Conservation (phyloP, 2,329 filamentous ascomycete genomes). For the Pseudocercospora crystallina region DNA sequence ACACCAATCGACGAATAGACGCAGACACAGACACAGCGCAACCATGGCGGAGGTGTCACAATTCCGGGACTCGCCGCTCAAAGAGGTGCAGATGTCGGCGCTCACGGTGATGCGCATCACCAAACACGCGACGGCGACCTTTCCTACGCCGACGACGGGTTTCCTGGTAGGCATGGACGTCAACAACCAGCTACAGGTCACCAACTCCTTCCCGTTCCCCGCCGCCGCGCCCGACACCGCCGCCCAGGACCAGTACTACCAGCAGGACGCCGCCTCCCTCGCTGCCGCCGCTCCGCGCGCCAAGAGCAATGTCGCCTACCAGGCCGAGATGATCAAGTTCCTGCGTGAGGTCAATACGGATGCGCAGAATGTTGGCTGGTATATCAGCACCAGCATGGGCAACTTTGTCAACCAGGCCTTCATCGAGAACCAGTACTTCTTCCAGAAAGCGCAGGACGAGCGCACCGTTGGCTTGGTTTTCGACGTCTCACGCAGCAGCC, state of each 20-base stretch:
- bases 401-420: slow-evolving; percentile 95
- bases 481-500: slow-evolving; percentile 91
- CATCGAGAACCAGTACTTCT: slow-evolving; percentile 97
- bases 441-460: slow-evolving; percentile 90
- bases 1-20: not conserved
- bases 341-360: slow-evolving; percentile 97
- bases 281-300: slow-evolving; percentile 85
- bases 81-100: slow-evolving; percentile 87
- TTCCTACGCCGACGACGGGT: slow-evolving; percentile 86
- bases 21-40: slow-evolving; percentile 1
- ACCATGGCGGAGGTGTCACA: slow-evolving; percentile 29
- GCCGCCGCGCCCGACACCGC: slow-evolving; percentile 62
- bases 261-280: slow-evolving; percentile 69
- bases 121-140: slow-evolving; percentile 85
- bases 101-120: slow-evolving; percentile 98
- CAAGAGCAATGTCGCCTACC: slow-evolving; percentile 84
- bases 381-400: slow-evolving; percentile 97
- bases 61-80: slow-evolving; percentile 51
- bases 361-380: slow-evolving; percentile 97
- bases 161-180: slow-evolving; percentile 92
- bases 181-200: slow-evolving; percentile 78
- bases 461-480: slow-evolving; percentile 85
- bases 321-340: slow-evolving; percentile 96
- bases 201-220: slow-evolving; percentile 93
- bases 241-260: slow-evolving; percentile 63